Conservation (phyloP, 2,329 filamentous ascomycete genomes). For the Polychaeton citri region DNA sequence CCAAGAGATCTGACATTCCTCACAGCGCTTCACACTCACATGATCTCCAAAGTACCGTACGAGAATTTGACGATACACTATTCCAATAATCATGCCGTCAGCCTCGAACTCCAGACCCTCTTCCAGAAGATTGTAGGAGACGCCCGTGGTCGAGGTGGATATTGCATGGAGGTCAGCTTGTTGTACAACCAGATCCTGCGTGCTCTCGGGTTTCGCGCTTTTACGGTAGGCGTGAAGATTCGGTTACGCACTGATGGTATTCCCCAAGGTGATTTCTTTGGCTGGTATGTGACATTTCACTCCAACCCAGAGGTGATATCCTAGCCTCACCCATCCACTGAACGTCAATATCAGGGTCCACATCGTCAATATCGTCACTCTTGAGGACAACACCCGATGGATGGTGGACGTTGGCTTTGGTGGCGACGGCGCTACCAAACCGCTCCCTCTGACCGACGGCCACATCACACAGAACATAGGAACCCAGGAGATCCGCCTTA, state of each 20-base stretch:
- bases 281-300: conserved; percentile 9
- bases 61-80: conserved; percentile 45
- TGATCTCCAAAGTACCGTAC: conserved; percentile 37
- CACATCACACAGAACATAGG: neutral
- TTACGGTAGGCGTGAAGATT: conserved; percentile 26
- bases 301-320: no score
- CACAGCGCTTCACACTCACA: neutral
- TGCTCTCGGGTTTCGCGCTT: conserved; percentile 36
- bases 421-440: conserved; percentile 44
- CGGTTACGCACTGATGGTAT: conserved; percentile 8
- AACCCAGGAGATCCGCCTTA: conserved; percentile 7
- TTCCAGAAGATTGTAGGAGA: conserved; percentile 38
- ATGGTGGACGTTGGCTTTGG: conserved; percentile 53
- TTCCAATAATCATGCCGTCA: conserved; percentile 33
- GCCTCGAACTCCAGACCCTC: conserved; percentile 35
- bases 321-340: no score
- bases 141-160: conserved; percentile 37
- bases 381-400: conserved; percentile 35
- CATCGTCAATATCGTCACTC: conserved; percentile 30
- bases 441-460: conserved; percentile 41
- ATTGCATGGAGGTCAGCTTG: conserved; percentile 47
- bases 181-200: conserved; percentile 39
- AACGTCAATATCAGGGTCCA: no score
- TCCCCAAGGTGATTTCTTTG: conserved; percentile 9
- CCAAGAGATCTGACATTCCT: neutral